Percentiles rank a stretch among this genome's conserved stretches.
phyloP scores from a whole-genome alignment of 345 rosid species.

The Clarkia xantiana region DNA sequence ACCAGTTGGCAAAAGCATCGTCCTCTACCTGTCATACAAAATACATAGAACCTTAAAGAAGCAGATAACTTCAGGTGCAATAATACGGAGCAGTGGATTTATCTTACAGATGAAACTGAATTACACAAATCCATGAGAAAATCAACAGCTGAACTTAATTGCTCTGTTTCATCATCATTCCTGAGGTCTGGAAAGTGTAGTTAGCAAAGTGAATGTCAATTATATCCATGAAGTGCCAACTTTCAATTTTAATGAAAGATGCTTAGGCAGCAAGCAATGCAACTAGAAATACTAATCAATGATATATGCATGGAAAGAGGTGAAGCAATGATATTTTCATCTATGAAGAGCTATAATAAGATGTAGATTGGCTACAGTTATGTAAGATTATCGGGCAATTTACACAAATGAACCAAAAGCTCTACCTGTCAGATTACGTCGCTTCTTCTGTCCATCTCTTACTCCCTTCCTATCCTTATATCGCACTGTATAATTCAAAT shows the following conservation, averaged over 20 bases:
- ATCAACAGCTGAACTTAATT: slow-evolving; percentile 58
- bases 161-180: slow-evolving; percentile 46
- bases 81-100: slow-evolving; percentile 7
- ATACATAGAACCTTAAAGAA: neutral
- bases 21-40: slow-evolving; percentile 31
- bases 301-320: too few species aligned
- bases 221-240: neutral
- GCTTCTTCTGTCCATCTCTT: slow-evolving; percentile 20
- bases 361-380: neutral
- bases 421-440: slow-evolving; percentile 28
- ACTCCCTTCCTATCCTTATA: slow-evolving; percentile 24
- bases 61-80: neutral
- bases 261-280: too few species aligned
- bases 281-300: too few species aligned
- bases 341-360: neutral
- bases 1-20: slow-evolving; percentile 57
- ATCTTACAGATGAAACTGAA: slow-evolving; percentile 29
- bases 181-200: slow-evolving; percentile 28
- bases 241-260: too few species aligned
- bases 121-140: slow-evolving; percentile 69
- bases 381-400: neutral
- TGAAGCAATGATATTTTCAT: too few species aligned
- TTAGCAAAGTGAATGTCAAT: neutral
- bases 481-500: slow-evolving; percentile 33
- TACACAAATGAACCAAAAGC: neutral